Evolutionary conservation across 192 early-diverging fungal genomes (phyloP).

Genomic region (Podila clonocystis): DNA sequence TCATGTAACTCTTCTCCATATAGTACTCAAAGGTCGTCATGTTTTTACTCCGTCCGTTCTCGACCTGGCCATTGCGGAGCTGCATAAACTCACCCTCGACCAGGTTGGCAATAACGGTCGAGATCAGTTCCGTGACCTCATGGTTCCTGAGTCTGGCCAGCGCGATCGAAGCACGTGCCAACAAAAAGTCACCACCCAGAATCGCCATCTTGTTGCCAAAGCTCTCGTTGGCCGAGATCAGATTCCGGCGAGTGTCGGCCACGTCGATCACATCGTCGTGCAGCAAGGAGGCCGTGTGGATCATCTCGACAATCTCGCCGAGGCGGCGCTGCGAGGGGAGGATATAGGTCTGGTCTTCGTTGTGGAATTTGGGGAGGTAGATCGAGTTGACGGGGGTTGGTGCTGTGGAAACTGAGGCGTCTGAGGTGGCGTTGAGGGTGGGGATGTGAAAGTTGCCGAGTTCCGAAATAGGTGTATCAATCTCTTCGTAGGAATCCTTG

Average conservation of each 20-base stretch:
- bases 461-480: conserved; percentile 70
- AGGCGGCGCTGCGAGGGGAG: conserved; percentile 90
- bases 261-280: conserved; percentile 91
- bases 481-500: conserved; percentile 64
- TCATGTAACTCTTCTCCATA: conserved; percentile 94
- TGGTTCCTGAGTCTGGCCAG: conserved; percentile 89
- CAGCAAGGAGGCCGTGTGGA: conserved; percentile 94
- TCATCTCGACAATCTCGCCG: conserved; percentile 98
- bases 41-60: conserved; percentile 23
- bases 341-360: conserved; percentile 59
- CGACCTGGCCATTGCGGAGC: conserved; percentile 59
- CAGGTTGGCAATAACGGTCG: conserved; percentile 91
- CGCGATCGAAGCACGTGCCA: conserved; percentile 92
- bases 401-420: conserved; percentile 1
- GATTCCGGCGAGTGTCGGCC: conserved; percentile 75
- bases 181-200: conserved; percentile 91
- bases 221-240: conserved; percentile 82
- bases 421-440: conserved; percentile 9
- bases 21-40: conserved; percentile 87
- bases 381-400: conserved; percentile 15
- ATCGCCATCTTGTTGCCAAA: conserved; percentile 99
- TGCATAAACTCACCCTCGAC: conserved; percentile 99
- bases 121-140: conserved; percentile 93
- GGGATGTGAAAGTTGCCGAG: conserved; percentile 45
- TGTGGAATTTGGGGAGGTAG: conserved; percentile 35